Evolutionary conservation across 495 filamentous ascomycete genomes (phyloP).

Genomic region (Aspergillus biplanus): DNA sequence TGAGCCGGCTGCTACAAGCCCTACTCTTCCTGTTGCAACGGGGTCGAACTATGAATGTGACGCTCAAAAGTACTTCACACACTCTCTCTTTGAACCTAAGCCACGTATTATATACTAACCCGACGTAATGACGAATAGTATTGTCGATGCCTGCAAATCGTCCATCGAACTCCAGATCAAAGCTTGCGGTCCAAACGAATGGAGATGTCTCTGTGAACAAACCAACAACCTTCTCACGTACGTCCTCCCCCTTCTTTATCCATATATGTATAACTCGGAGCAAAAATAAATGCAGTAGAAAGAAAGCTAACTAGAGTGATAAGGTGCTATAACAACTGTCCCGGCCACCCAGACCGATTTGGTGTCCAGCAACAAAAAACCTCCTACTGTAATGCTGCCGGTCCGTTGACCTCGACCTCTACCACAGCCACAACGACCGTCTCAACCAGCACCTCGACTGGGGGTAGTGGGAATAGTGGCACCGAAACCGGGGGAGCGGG

Average conservation of each 20-base stretch:
- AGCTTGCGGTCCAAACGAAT: conserved; percentile 33
- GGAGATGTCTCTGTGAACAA: conserved; percentile 37
- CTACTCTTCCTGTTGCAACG: conserved; percentile 4
- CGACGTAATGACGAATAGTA: conserved; percentile 22
- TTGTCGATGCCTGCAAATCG: conserved; percentile 37
- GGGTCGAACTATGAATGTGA: not conserved
- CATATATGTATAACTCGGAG: not conserved
- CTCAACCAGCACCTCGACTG: not conserved
- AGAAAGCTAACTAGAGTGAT: not conserved
- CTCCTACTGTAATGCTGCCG: conserved; percentile 41
- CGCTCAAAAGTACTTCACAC: conserved; percentile 17
- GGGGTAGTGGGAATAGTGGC: not conserved
- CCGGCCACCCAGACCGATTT: conserved; percentile 30
- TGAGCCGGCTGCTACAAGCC: conserved; percentile 8
- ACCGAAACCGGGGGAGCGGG: not conserved
- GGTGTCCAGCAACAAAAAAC: conserved; percentile 29
- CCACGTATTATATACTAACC: not conserved
- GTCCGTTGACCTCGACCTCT: not conserved
- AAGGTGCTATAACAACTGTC: conserved; percentile 48
- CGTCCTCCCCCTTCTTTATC: conserved; percentile 3
- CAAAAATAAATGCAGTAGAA: conserved; percentile 10
- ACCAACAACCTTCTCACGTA: conserved; percentile 38
- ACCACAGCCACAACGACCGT: not conserved
- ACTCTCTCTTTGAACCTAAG: conserved; percentile 9
- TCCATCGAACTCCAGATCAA: conserved; percentile 28